Percentiles rank a stretch among this genome's conserved stretches.
Conservation (phyloP, 2,329 filamentous ascomycete genomes). For the Tolypocladium ovalisporum region DNA sequence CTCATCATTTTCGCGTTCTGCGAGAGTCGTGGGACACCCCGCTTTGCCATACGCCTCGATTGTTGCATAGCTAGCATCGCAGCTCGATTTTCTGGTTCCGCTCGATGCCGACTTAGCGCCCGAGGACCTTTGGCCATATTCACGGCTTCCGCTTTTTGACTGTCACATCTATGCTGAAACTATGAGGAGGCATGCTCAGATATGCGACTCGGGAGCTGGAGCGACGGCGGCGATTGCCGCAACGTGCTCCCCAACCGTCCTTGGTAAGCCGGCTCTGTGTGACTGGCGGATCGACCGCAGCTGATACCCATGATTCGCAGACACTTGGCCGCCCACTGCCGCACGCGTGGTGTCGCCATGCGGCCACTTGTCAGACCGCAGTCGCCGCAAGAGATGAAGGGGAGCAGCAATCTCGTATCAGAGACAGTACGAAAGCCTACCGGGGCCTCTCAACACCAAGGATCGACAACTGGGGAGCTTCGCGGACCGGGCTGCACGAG, state of each 20-base stretch:
- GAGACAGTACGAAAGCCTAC: neutral
- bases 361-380: constrained; percentile 2
- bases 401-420: neutral
- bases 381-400: neutral
- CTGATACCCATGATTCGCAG: constrained; percentile 1
- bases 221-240: constrained; percentile 15
- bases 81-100: neutral
- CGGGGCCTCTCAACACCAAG: neutral
- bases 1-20: too few relatives aligned
- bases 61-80: constrained; percentile 9
- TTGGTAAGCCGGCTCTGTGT: constrained; percentile 9
- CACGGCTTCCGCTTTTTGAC: neutral
- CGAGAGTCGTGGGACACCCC: neutral
- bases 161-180: constrained; percentile 8
- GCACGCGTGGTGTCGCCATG: neutral
- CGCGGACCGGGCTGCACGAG: neutral
- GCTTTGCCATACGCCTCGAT: constrained; percentile 9
- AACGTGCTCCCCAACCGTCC: constrained; percentile 9
- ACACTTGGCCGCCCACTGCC: neutral
- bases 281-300: neutral
- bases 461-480: neutral
- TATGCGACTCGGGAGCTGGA: constrained; percentile 20
- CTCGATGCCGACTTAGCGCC: neutral
- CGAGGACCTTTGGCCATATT: neutral
- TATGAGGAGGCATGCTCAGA: constrained; percentile 26